Percentiles rank a stretch among this genome's conserved stretches.
Evolutionary conservation across 345 rosid species (phyloP).

Genomic region (Arabis alpina): DNA sequence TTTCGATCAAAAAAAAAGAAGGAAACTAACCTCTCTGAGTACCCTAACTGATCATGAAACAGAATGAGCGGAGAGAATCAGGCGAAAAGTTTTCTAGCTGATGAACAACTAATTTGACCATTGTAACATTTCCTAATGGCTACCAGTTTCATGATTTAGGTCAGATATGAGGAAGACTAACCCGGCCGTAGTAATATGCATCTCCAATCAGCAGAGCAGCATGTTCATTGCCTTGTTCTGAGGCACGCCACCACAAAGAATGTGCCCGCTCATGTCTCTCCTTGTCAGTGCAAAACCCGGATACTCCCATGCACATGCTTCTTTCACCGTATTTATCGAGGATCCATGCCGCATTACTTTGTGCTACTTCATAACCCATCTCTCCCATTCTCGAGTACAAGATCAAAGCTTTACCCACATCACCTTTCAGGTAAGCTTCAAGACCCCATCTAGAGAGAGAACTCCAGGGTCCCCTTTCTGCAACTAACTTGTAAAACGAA

Average conservation of each 20-base stretch:
- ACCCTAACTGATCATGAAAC: no score
- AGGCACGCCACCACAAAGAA: constrained; percentile 99
- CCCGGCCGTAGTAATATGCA: constrained; percentile 98
- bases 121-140: neutral
- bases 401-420: constrained; percentile 86
- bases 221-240: constrained; percentile 99
- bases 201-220: constrained; percentile 98
- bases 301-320: constrained; percentile 97
- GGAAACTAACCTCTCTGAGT: constrained; percentile 50
- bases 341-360: constrained; percentile 99
- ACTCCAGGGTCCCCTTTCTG: constrained; percentile 99
- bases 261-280: constrained; percentile 96
- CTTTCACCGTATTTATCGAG: constrained; percentile 89
- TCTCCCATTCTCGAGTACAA: constrained; percentile 95
- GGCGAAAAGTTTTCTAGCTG: constrained; percentile 16
- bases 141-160: constrained; percentile 7
- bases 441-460: constrained; percentile 98
- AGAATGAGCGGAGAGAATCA: neutral
- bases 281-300: constrained; percentile 79
- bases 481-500: constrained; percentile 88
- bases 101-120: neutral
- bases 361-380: constrained; percentile 96
- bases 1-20: no score
- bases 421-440: constrained; percentile 92
- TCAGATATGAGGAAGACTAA: constrained; percentile 43